phyloP scores from a whole-genome alignment of 1,284 basidiomycete genomes.

The Spongispora temasekensis region DNA sequence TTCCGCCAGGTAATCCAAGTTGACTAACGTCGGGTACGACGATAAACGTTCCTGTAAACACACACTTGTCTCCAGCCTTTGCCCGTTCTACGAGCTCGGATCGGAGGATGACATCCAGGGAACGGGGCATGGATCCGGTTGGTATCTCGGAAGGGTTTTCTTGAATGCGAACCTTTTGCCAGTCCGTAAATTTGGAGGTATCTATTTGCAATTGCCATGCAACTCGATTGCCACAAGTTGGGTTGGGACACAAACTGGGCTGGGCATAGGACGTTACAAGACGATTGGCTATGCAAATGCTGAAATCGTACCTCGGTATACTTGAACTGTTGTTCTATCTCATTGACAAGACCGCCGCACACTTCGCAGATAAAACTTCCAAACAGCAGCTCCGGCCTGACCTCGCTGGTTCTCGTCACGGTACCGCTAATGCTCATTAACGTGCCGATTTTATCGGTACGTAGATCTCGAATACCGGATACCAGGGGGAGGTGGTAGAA shows the following conservation, averaged over 20 bases:
- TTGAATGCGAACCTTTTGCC: conserved; percentile 99
- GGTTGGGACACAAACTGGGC: conserved; percentile 94
- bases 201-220: conserved; percentile 97
- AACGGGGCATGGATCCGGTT: conserved; percentile 97
- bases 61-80: conserved; percentile 98
- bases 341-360: conserved; percentile 86
- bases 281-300: not conserved
- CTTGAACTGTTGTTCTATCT: conserved; percentile 99
- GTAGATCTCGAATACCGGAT: conserved; percentile 92
- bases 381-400: conserved; percentile 91
- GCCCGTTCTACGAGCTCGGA: conserved; percentile 96
- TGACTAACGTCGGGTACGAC: conserved; percentile 99
- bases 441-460: conserved; percentile 91
- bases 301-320: conserved; percentile 88
- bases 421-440: conserved; percentile 95
- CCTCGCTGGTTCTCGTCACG: conserved; percentile 97
- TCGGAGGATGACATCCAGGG: conserved; percentile 93
- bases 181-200: conserved; percentile 96
- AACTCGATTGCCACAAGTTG: conserved; percentile 86
- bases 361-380: conserved; percentile 94
- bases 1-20: conserved; percentile 93
- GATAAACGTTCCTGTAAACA: conserved; percentile 97
- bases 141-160: conserved; percentile 99
- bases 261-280: conserved; percentile 34
- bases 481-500: conserved; percentile 97